Evolutionary conservation across 768 basidiomycete genomes (phyloP).

Genomic region (Kwoniella botswanensis): DNA sequence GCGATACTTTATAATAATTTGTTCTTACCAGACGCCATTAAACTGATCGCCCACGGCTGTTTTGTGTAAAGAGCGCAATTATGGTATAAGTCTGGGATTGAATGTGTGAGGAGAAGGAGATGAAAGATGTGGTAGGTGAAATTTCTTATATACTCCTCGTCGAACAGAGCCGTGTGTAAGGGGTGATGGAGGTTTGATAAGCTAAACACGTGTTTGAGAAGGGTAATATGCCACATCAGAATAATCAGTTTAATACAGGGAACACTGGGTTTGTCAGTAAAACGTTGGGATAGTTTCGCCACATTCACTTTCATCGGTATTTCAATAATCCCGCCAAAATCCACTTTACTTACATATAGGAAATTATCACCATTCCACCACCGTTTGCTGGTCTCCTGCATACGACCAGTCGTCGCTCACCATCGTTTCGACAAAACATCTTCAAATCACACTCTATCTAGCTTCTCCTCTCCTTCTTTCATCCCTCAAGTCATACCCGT

Average conservation of each 20-base stretch:
- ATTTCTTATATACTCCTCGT: not conserved
- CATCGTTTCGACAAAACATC: not conserved
- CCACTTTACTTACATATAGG: not conserved
- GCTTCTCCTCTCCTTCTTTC: slow-evolving; percentile 11
- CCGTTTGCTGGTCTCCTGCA: not conserved
- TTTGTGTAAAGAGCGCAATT: slow-evolving; percentile 22
- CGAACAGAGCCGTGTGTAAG: too few relatives aligned
- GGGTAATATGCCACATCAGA: not conserved
- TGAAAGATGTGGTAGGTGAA: not conserved
- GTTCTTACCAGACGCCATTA: slow-evolving; percentile 48
- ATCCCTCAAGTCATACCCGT: slow-evolving; percentile 30
- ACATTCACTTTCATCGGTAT: slow-evolving; percentile 16
- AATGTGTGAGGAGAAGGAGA: slow-evolving; percentile 37
- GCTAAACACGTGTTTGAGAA: not conserved
- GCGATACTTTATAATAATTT: slow-evolving; percentile 2
- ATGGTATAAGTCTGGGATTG: slow-evolving; percentile 46
- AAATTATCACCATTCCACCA: not conserved
- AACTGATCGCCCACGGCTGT: slow-evolving; percentile 18
- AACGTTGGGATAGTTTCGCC: slow-evolving; percentile 23
- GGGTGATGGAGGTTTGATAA: not conserved
- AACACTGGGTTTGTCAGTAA: too few relatives aligned
- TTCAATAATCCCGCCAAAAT: slow-evolving; percentile 20
- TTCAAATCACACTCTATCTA: not conserved
- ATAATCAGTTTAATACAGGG: too few relatives aligned
- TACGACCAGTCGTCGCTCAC: not conserved